Base-by-base conservation (phyloP, 2,329 filamentous ascomycete species). In the Sclerotinia spermophila region DNA sequence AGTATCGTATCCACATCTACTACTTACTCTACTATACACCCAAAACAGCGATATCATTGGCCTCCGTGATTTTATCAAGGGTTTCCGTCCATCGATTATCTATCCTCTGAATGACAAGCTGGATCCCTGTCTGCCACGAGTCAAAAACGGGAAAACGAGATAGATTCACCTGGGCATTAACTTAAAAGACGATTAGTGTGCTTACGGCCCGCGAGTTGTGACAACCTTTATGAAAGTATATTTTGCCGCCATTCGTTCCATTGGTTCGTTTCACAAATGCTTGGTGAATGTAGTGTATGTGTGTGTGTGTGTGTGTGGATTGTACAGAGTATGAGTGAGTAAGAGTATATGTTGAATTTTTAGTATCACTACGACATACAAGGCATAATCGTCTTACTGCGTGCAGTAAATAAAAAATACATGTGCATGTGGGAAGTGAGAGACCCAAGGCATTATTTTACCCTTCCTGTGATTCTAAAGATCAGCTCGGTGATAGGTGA, bases 71-170 rank as follows among this genome's bases (percentile, higher is more conserved):
- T 6, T 17, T n/a, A 13, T 30, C 38, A 8, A 61, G 59, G 59
- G 59, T 24, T 24, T 27, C 56, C 19, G 27, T 6, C 38, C 30
- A 59, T n/a, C 7, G 4, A 61, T 44, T 17, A 59, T n/a, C 7
- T 4, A 61, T 44, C 40, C 59, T 21, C 13, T 64, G 30, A n/a
- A 38, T 35, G 24, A n/a, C 44, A 65, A 15, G 19, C 30, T 19
- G 5, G 44, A 65, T 51, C 61, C 61, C 45, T 65, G 61, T 21
- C 24, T 65, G 61, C 61, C 61, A 65, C 61, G 61, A 65, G 61
- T 53, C 38, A 65, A 65, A 65, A 65, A 65, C 61, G 61, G 38
- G 61, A 65, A 53, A 65, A 65, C 15, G 45, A 38, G 61, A 65
- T 27, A 65, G 61, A 51, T 51, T 35, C 60, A 64, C 60, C 60